Base-by-base conservation (phyloP, 225 moss, liverwort and hornwort genomes). In the Ulota crispa region DNA sequence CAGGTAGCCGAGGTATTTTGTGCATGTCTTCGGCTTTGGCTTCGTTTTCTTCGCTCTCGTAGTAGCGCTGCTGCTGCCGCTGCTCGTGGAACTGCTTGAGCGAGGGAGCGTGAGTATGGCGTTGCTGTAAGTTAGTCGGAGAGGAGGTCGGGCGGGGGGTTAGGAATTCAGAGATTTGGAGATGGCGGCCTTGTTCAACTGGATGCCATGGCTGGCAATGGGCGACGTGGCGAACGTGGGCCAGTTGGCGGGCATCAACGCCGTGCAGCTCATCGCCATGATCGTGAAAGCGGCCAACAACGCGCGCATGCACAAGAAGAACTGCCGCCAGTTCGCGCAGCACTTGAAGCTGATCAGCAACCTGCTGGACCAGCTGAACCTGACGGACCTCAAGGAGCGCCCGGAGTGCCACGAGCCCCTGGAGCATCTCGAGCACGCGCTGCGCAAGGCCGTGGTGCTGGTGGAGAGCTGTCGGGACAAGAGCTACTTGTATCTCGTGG, bases 291-390 rank as follows among this genome's bases (percentile, higher is more conserved):
- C 95, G 23, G 92, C 97, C 28, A 91, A 87, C 80, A 88, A 73
- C 72, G 97, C 94, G 16, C 93, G 97, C 78, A 98, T 98, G 97
- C 97, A 98, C 90, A 98, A 95, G 88, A 87, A 93, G 85, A 98
- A 98, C 76, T 98, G 97, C 63, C 88, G 89, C 13, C 92, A 94
- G 12, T 98, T 98, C 77, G 93, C 95, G 13, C 89, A 88, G 78
- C 97, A 98, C 82, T 72, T 98, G 76, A 98, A 98, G 87, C 76
- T 98, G 56, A 98, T 98, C 19, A 87, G 91, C 53, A 98, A 92
- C 77, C 77, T 98, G 80, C 68, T 98, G 82, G 86, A 98, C 84
- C 93, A 95, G 90, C 87, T 98, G 76, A 94, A 88, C 70, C 80
- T 95, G 34, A 83, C 94, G 62, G 94, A 92, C 62, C 85, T 98